phyloP scores from a whole-genome alignment of 2,329 filamentous ascomycete species.

The Ophioceras dolichostomum region DNA sequence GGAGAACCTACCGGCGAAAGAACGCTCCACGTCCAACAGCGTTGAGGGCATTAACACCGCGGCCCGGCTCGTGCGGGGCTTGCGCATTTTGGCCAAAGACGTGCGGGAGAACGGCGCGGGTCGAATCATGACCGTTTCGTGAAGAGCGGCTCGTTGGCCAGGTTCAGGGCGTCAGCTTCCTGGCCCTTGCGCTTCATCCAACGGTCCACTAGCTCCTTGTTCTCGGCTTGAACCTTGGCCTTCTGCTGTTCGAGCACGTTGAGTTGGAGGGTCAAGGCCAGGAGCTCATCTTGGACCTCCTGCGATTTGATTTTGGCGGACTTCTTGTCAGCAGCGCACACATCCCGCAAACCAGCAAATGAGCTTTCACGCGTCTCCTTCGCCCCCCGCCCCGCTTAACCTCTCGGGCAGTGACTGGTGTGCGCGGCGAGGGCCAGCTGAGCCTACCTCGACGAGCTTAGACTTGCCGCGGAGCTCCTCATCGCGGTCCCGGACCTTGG shows the following conservation, averaged over 20 bases:
- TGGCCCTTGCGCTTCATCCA: slow-evolving; percentile 84
- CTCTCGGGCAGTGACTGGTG: no score
- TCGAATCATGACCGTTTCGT: slow-evolving; percentile 9
- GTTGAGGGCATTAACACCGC: no score
- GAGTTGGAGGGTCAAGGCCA: slow-evolving; percentile 75
- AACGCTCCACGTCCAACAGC: no score
- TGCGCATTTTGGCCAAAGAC: no score
- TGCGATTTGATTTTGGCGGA: no score
- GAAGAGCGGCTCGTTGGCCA: slow-evolving; percentile 36
- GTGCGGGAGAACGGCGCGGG: no score
- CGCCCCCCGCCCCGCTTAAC: no score
- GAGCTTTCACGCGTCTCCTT: no score
- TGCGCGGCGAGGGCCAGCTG: no score
- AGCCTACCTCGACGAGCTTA: slow-evolving; percentile 59
- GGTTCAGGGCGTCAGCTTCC: slow-evolving; percentile 82
- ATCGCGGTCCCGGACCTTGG: slow-evolving; percentile 65
- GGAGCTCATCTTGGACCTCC: slow-evolving; percentile 87
- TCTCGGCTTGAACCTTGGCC: slow-evolving; percentile 65
- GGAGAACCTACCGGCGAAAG: no score
- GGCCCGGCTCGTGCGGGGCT: no score
- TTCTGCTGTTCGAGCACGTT: slow-evolving; percentile 71
- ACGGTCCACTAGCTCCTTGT: slow-evolving; percentile 75
- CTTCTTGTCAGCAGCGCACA: slow-evolving; percentile 4
- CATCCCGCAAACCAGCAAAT: no score
- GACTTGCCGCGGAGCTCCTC: slow-evolving; percentile 78